These are phyloP conservation scores for Spongispora temasekensis DNA, from an alignment of 1,284 basidiomycete species.

Conservation along the genomic window DNA sequence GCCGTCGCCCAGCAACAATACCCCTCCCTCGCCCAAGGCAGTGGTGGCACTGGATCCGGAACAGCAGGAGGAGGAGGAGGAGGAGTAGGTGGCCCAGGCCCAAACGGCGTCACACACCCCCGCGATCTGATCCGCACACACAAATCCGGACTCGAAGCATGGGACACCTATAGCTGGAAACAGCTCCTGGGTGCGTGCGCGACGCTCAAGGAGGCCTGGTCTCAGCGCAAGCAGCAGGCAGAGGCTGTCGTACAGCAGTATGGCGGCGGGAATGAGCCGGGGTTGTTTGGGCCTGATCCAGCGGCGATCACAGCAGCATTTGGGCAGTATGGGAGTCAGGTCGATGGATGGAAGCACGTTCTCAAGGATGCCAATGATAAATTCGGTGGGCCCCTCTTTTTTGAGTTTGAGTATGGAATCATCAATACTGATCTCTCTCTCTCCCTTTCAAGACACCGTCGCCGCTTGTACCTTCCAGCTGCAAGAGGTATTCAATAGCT, in stretches of 20 bases:
- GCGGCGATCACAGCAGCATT: no score
- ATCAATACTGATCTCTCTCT: no score
- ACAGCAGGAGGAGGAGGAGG: no score
- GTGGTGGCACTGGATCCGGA: background rate
- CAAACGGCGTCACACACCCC: constrained; percentile 47
- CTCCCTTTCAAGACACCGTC: constrained; percentile 45
- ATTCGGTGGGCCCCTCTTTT: constrained; percentile 41
- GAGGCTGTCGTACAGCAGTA: constrained; percentile 43
- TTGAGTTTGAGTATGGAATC: no score
- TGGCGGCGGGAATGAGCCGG: constrained; percentile 28
- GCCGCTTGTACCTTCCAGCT: constrained; percentile 60
- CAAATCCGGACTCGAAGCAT: constrained; percentile 56
- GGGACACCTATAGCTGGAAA: constrained; percentile 61
- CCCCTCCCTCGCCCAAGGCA: constrained; percentile 6
- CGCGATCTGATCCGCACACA: constrained; percentile 56
- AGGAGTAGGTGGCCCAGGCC: constrained; percentile 1
- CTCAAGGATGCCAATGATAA: constrained; percentile 52
- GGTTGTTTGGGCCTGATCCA: constrained; percentile 25
- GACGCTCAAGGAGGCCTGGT: constrained; percentile 55
- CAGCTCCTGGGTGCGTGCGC: constrained; percentile 54
- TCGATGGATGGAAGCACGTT: constrained; percentile 50
- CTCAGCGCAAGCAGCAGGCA: constrained; percentile 48
- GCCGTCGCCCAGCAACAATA: constrained; percentile 4
- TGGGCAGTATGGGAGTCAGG: constrained; percentile 38
- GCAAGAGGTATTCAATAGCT: constrained; percentile 56